Evolutionary conservation across 371 early-diverging fungal genomes (phyloP).

Genomic region (Actinomucor elegans): DNA sequence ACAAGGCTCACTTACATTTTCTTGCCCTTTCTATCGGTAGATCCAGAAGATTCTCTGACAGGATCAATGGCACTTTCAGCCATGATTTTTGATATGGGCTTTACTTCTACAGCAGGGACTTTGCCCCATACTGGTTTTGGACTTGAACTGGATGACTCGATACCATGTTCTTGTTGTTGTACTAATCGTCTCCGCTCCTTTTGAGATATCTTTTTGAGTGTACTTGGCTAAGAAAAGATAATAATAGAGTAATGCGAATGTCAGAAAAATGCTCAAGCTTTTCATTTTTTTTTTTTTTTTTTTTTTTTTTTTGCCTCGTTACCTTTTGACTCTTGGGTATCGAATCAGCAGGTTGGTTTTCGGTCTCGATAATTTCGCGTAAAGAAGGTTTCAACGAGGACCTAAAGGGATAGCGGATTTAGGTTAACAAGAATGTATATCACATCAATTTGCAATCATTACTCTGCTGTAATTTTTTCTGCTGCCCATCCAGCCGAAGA

Average conservation of each 20-base stretch:
- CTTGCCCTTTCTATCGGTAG: slow-evolving; percentile 28
- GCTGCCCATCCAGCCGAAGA: slow-evolving; percentile 15
- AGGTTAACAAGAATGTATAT: background rate
- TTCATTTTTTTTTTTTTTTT: background rate
- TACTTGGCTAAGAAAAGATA: slow-evolving; percentile 2
- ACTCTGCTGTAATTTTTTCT: background rate
- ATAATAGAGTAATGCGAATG: background rate
- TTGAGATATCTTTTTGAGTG: slow-evolving; percentile 46
- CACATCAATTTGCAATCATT: background rate
- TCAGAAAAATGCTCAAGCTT: background rate
- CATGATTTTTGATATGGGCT: slow-evolving; percentile 5
- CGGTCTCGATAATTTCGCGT: slow-evolving; percentile 36
- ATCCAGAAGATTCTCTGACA: background rate
- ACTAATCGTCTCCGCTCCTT: slow-evolving; percentile 41
- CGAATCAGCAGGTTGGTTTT: slow-evolving; percentile 3
- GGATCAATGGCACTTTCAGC: background rate
- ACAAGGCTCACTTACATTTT: slow-evolving; percentile 31
- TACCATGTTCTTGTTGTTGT: slow-evolving; percentile 30
- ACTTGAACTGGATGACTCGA: slow-evolving; percentile 9
- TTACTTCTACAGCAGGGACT: background rate
- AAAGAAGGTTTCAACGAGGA: slow-evolving; percentile 20
- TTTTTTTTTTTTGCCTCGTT: too few species aligned
- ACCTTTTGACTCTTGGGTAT: slow-evolving; percentile 15
- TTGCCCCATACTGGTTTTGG: slow-evolving; percentile 48
- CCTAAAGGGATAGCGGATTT: background rate